Base-by-base conservation (phyloP, 2,329 filamentous ascomycete genomes). In the Cladosporium sp. region DNA sequence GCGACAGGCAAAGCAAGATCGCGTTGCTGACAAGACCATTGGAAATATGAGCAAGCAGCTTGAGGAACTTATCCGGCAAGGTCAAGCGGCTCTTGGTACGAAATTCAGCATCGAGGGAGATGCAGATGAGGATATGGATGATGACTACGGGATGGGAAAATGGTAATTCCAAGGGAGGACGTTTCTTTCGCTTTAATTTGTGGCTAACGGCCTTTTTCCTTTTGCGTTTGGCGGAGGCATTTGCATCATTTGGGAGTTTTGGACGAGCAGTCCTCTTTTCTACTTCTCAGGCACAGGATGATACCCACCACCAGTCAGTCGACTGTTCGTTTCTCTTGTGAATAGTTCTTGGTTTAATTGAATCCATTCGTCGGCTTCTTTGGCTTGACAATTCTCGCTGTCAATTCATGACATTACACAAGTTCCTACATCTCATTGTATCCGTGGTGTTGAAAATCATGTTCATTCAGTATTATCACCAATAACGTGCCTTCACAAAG, bases 21-120 rank as follows among this genome's bases (percentile, higher is more conserved):
- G 83, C 39, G 84, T 91, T 59, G 80, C 87, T 7, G 90, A 97
- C 59, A 81, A 84, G 38, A 83, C 85, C 46, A 85, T 97, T 59
- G 83, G 82, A 42, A 80, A 85, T 20, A 83, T 97, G 68, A 94
- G 93, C 64, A 77, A 81, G 41, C 82, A 86, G 59, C 72, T 97
- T 41, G 81, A 86, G 62, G 86, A 84, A 29, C 89, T 98, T 86
- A 94, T 98, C 49, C 78, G 84, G 2, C 85, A 97, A 68, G 93
- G 91, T 0, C 85, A 85, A 59, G 86, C 93, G 67, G 93, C 93
- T 1, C 70, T 98, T 15, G 91, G 73, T 6, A 72, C 68, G 16
- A 74, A 69, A 52, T 61, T 72, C 22, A 66, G 71, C 25, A 56
- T 68, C 7, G 69, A 73, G 35, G 63, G 58, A 9, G 45, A 48